Conservation (phyloP, 768 basidiomycete genomes). For the Lactarius pseudohatsudake region DNA sequence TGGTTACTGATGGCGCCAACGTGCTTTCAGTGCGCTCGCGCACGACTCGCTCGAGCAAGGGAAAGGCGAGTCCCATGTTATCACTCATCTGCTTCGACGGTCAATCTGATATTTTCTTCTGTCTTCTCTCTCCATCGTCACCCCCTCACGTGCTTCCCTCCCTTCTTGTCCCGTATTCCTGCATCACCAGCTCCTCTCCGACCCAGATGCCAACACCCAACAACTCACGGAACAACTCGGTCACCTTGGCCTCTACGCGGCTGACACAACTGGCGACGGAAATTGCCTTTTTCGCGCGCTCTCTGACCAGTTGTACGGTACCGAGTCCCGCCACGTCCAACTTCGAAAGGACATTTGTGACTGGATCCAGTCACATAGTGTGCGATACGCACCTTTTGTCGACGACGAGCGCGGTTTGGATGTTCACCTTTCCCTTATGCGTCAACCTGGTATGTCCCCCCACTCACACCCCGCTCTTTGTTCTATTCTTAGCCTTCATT, state of each 20-base stretch:
- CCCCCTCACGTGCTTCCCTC: constrained; percentile 17
- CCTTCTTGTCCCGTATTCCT: neutral
- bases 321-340: constrained; percentile 63
- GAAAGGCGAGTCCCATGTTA: constrained; percentile 44
- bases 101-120: constrained; percentile 9
- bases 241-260: constrained; percentile 81
- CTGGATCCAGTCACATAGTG: constrained; percentile 68
- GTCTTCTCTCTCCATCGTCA: constrained; percentile 6
- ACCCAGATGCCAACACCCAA: constrained; percentile 64
- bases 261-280: constrained; percentile 82
- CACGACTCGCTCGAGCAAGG: constrained; percentile 57
- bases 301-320: constrained; percentile 83
- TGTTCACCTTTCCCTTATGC: constrained; percentile 73
- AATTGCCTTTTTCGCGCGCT: constrained; percentile 93
- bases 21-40: constrained; percentile 50
- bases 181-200: constrained; percentile 42
- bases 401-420: constrained; percentile 80
- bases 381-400: constrained; percentile 83
- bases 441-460: constrained; percentile 60
- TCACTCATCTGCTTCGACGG: constrained; percentile 7
- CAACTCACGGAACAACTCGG: constrained; percentile 72
- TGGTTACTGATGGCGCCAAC: constrained; percentile 31
- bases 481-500: constrained; percentile 27
- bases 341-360: constrained; percentile 78
- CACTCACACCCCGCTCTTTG: constrained; percentile 5